A percentile compares a stretch with the other conserved stretches of the same genome.
Conservation (phyloP, 2,329 filamentous ascomycete genomes). For the Cladosporium sp. region DNA sequence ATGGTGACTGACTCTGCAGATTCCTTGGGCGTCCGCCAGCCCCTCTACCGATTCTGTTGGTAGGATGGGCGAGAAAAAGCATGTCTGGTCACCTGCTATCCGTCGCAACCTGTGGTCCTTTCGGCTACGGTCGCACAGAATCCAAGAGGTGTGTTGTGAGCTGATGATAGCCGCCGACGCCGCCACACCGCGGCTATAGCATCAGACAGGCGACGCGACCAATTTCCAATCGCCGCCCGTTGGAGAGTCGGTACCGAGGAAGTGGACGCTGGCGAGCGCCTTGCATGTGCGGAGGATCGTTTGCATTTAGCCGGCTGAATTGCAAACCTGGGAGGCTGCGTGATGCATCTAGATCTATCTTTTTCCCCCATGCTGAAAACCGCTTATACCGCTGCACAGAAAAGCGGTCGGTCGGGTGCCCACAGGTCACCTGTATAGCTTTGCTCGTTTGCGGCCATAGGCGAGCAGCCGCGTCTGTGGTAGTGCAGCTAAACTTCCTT, state of each 20-base stretch:
- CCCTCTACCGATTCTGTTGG: neutral
- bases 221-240: neutral
- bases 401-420: too few species aligned
- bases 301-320: constrained; percentile 6
- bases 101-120: neutral
- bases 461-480: too few species aligned
- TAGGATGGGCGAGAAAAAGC: neutral
- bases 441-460: too few species aligned
- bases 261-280: constrained; percentile 4
- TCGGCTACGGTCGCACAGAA: neutral
- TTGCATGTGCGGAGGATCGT: constrained; percentile 5
- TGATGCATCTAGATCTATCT: too few species aligned
- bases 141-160: neutral
- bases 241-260: constrained; percentile 6
- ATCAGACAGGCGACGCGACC: neutral
- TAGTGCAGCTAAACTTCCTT: too few species aligned
- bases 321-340: too few species aligned
- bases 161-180: neutral
- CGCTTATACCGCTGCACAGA: too few species aligned
- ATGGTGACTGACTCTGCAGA: neutral
- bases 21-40: neutral
- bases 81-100: constrained; percentile 1
- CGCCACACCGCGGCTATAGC: constrained; percentile 5
- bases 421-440: too few species aligned
- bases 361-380: too few species aligned